Evolutionary conservation across 2,329 filamentous ascomycete species (phyloP).

Genomic region (Alternaria viburni): DNA sequence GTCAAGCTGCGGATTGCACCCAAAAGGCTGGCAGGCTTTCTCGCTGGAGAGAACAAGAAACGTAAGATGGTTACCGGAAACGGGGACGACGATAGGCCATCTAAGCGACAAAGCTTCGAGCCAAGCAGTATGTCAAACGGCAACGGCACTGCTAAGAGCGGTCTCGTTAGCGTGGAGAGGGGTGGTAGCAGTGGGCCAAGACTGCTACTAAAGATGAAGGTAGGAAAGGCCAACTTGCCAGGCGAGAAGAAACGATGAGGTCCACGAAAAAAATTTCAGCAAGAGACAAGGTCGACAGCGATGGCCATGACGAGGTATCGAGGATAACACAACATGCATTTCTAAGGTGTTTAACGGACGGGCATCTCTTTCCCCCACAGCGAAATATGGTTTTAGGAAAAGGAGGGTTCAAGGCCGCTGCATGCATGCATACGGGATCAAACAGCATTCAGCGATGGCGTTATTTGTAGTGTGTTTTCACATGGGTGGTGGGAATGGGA

Average conservation of each 20-base stretch:
- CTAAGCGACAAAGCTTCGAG: constrained; percentile 39
- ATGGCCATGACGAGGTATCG: background rate
- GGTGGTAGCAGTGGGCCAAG: constrained; percentile 19
- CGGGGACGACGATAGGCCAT: constrained; percentile 27
- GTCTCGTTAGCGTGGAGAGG: constrained; percentile 27
- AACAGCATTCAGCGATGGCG: constrained; percentile 35
- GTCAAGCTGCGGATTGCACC: constrained; percentile 33
- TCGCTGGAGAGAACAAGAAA: constrained; percentile 22
- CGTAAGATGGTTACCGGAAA: constrained; percentile 25
- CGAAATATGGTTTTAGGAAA: background rate
- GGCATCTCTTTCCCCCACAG: background rate
- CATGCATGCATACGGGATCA: constrained; percentile 1
- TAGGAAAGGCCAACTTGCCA: constrained; percentile 21
- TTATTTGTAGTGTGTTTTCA: constrained; percentile 8
- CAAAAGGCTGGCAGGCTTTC: constrained; percentile 17
- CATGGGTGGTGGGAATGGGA: background rate
- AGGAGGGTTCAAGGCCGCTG: background rate
- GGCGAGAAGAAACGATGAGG: background rate
- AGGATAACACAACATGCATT: constrained; percentile 4
- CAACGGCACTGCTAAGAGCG: constrained; percentile 11
- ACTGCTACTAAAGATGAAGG: constrained; percentile 29
- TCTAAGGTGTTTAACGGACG: constrained; percentile 1
- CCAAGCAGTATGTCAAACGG: constrained; percentile 21
- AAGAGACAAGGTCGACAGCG: background rate
- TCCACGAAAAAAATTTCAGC: background rate